Conservation (phyloP, 352 stramenopile genomes). For the Globisporangium yorkense region DNA sequence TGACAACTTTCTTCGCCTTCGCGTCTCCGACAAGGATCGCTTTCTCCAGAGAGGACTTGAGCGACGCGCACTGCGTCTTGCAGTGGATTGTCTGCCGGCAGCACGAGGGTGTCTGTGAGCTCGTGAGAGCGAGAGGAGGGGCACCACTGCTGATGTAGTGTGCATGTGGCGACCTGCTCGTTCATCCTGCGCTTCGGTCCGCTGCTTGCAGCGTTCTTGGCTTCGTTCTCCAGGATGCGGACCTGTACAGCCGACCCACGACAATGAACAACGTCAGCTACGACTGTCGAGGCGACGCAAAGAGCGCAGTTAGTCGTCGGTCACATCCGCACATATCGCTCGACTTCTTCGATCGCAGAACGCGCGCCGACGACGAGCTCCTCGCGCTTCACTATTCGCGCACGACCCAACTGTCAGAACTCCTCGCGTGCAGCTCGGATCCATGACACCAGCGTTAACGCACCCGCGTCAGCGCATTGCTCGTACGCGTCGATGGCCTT, state of each 20-base stretch:
- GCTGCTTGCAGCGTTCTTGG: constrained; percentile 22
- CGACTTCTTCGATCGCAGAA: constrained; percentile 56
- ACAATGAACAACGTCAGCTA: neutral
- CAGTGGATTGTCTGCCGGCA: constrained; percentile 26
- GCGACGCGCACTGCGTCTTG: constrained; percentile 32
- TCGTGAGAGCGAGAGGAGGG: neutral
- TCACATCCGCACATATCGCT: constrained; percentile 43
- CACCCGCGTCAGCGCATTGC: constrained; percentile 20
- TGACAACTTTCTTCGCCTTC: constrained; percentile 17
- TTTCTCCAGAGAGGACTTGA: constrained; percentile 57
- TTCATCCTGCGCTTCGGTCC: constrained; percentile 37
- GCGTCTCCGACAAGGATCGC: constrained; percentile 44
- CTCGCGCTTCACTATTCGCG: constrained; percentile 26
- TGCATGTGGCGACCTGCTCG: constrained; percentile 18
- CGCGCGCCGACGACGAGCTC: constrained; percentile 41
- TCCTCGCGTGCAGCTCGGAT: no score
- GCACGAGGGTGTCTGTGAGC: neutral
- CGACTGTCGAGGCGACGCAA: neutral
- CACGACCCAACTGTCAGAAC: neutral
- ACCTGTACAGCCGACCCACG: constrained; percentile 20
- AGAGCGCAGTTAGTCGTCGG: no score
- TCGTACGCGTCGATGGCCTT: constrained; percentile 46
- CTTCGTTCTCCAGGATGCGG: constrained; percentile 59
- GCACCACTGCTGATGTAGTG: neutral
- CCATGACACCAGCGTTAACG: neutral